Percentiles rank a stretch among this genome's conserved stretches.
Evolutionary conservation across 495 filamentous ascomycete species (phyloP).

Genomic region (Lasiosphaeria ovina): DNA sequence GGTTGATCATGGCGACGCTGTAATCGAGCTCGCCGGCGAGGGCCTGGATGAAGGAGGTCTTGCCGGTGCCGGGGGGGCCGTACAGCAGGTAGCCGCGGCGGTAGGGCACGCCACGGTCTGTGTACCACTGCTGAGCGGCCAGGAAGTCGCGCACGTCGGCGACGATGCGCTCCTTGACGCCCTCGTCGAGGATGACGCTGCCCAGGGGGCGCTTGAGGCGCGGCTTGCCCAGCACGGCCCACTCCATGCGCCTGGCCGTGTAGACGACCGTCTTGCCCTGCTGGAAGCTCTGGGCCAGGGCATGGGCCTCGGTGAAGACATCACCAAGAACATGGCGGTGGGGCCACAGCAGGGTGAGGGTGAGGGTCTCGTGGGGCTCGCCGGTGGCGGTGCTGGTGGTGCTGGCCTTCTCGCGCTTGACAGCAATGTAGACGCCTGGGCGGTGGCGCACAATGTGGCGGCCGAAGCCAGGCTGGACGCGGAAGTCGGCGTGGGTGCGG

Average conservation of each 20-base stretch:
- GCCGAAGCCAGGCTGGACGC: constrained; percentile 87
- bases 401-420: constrained; percentile 78
- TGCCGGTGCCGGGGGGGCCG: constrained; percentile 91
- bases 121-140: constrained; percentile 77
- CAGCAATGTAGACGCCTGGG: constrained; percentile 74
- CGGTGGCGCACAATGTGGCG: constrained; percentile 81
- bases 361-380: constrained; percentile 90
- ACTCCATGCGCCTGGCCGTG: constrained; percentile 73
- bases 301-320: constrained; percentile 81
- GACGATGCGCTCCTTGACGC: constrained; percentile 82
- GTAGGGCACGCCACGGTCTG: constrained; percentile 93
- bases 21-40: constrained; percentile 90
- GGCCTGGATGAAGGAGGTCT: constrained; percentile 95
- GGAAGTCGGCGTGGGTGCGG: constrained; percentile 72
- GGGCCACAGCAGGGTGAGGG: constrained; percentile 84
- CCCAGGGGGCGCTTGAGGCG: constrained; percentile 82
- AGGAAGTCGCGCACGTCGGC: constrained; percentile 84
- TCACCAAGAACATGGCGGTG: constrained; percentile 82
- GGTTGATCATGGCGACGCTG: constrained; percentile 88
- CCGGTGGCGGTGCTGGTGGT: constrained; percentile 70
- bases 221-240: constrained; percentile 84
- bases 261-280: constrained; percentile 97
- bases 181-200: constrained; percentile 83
- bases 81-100: constrained; percentile 90
- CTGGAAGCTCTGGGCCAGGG: constrained; percentile 67